These are phyloP conservation scores for Pichia cephalocereana DNA, from an alignment of 805 yeast genomes.

Conservation along the genomic window DNA sequence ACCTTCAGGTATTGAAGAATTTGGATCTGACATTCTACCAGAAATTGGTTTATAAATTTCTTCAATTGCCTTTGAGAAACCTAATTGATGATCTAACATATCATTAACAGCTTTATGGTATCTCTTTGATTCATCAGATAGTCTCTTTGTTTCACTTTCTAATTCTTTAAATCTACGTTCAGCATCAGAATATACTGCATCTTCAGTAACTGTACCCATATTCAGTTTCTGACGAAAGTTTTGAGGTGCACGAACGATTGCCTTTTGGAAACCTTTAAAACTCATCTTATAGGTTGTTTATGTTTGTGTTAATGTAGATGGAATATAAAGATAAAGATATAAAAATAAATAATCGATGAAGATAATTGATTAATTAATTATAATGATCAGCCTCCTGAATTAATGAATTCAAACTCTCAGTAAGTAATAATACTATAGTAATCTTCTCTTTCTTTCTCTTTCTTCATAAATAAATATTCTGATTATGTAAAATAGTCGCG, in stretches of 20 bases:
- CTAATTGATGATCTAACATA: conserved; percentile 88
- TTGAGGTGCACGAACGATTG: conserved; percentile 85
- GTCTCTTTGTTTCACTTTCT: conserved; percentile 80
- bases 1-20: conserved; percentile 77
- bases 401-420: no score
- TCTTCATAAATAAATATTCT: no score
- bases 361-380: no score
- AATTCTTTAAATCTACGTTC: conserved; percentile 92
- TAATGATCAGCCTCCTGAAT: no score
- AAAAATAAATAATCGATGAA: no score
- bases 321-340: no score
- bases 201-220: conserved; percentile 72
- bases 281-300: conserved; percentile 41
- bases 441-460: no score
- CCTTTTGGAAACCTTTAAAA: conserved; percentile 79
- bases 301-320: no score
- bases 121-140: conserved; percentile 83
- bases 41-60: conserved; percentile 94
- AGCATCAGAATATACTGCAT: conserved; percentile 89
- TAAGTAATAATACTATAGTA: no score
- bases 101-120: conserved; percentile 89
- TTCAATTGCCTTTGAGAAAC: conserved; percentile 90
- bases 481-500: no score
- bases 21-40: conserved; percentile 87
- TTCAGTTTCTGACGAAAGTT: conserved; percentile 81